These are phyloP conservation scores for Strigomonas culicis DNA, from an alignment of 208 protist species.

Conservation along the genomic window DNA sequence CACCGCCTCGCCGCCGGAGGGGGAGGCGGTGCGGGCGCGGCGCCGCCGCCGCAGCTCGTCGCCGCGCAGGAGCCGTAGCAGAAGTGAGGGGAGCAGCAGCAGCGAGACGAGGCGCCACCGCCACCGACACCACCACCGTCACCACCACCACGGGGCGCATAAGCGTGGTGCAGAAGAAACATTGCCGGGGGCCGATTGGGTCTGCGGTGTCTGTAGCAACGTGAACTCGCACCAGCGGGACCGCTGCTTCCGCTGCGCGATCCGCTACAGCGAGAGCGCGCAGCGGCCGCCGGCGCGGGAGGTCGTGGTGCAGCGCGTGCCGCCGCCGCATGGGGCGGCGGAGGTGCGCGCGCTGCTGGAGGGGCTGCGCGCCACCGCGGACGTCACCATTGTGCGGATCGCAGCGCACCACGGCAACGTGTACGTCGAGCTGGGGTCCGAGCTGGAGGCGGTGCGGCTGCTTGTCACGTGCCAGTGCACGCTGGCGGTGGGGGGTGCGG, in stretches of 20 bases:
- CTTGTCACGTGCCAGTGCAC: constrained; percentile 45
- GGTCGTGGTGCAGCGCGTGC: constrained; percentile 35
- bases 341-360: constrained; percentile 24
- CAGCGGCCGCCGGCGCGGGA: constrained; percentile 38
- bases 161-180: neutral
- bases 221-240: constrained; percentile 62
- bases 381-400: neutral
- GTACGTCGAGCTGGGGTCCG: constrained; percentile 40
- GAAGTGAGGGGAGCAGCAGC: too few species aligned
- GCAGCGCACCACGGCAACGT: neutral
- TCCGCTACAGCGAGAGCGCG: constrained; percentile 30
- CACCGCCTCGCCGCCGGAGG: too few species aligned
- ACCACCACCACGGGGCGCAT: neutral
- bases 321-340: constrained; percentile 12
- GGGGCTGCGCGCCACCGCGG: neutral
- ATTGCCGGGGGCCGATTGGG: constrained; percentile 50
- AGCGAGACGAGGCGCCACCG: too few species aligned
- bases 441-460: constrained; percentile 44
- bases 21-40: too few species aligned
- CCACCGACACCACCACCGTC: too few species aligned
- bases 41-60: too few species aligned
- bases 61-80: too few species aligned
- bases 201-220: constrained; percentile 86
- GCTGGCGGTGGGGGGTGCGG: constrained; percentile 23
- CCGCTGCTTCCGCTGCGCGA: constrained; percentile 67